phyloP scores from a whole-genome alignment of 176 grass and related monocot genomes.

The Paspalum notatum region DNA sequence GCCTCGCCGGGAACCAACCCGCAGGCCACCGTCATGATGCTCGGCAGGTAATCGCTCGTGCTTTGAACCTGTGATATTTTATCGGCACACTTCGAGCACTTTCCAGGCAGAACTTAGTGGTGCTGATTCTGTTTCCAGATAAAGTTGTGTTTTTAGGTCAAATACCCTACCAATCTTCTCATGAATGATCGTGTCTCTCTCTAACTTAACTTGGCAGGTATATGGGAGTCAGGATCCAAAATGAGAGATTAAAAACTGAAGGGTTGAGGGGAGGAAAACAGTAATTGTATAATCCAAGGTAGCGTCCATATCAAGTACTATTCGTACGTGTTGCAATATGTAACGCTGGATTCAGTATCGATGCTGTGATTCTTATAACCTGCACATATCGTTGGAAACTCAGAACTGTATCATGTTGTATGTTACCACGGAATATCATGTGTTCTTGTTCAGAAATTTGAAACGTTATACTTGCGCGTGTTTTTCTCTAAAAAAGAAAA shows the following conservation, averaged over 20 bases:
- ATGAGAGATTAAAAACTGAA: conserved; percentile 49
- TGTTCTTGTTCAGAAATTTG: neutral
- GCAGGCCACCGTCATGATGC: conserved; percentile 94
- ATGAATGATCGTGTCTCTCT: conserved; percentile 39
- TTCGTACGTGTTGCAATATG: too few species aligned
- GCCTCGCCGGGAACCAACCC: conserved; percentile 86
- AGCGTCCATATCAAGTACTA: neutral
- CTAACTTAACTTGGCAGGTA: conserved; percentile 57
- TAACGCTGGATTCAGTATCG: neutral
- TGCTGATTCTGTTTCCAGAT: conserved; percentile 31
- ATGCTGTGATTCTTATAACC: neutral
- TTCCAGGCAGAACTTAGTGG: conserved; percentile 48
- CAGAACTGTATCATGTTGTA: neutral
- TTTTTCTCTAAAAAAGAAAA: conserved; percentile 11
- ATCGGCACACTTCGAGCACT: conserved; percentile 27
- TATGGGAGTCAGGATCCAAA: conserved; percentile 74
- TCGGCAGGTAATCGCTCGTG: conserved; percentile 63
- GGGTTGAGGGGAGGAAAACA: conserved; percentile 6
- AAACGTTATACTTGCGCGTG: too few species aligned
- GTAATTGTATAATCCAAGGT: conserved; percentile 6
- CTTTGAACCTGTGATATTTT: conserved; percentile 27
- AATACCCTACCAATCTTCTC: conserved; percentile 27
- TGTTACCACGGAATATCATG: neutral
- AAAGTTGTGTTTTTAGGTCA: conserved; percentile 31
- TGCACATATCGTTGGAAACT: conserved; percentile 11